A percentile compares a stretch with the other conserved stretches of the same genome.
phyloP scores from a whole-genome alignment of 2,329 filamentous ascomycete genomes.

The Ustilaginoidea virens region DNA sequence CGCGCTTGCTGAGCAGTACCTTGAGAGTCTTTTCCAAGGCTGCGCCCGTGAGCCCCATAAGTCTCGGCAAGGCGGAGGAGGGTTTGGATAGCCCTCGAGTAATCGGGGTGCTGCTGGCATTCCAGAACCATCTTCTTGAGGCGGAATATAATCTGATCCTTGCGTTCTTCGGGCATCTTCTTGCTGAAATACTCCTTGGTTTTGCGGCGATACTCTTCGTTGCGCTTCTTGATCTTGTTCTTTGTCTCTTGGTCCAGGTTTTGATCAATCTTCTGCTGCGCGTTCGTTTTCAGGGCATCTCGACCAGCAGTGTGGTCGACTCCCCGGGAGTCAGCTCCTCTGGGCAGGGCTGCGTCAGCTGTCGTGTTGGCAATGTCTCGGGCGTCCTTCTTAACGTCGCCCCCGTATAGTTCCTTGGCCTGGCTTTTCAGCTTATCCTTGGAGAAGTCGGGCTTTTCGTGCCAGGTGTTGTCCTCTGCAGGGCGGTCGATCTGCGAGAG shows the following conservation, averaged over 20 bases:
- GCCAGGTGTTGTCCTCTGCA: conserved; percentile 86
- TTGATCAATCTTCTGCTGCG: conserved; percentile 41
- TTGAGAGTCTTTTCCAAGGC: conserved; percentile 45
- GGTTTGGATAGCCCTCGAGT: conserved; percentile 80
- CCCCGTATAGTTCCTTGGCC: conserved; percentile 44
- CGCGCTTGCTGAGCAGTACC: conserved; percentile 61
- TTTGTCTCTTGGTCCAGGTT: conserved; percentile 53
- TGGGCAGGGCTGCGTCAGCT: conserved; percentile 32
- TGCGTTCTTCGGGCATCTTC: conserved; percentile 86
- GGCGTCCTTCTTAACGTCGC: conserved; percentile 39
- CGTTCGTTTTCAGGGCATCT: conserved; percentile 21
- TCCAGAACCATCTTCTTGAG: conserved; percentile 96
- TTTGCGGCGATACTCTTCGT: conserved; percentile 28
- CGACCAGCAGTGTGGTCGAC: conserved; percentile 26
- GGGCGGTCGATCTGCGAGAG: conserved; percentile 66
- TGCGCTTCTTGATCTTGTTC: conserved; percentile 27
- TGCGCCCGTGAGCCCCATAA: conserved; percentile 62
- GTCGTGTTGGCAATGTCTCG: conserved; percentile 44
- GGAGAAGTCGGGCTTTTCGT: conserved; percentile 66
- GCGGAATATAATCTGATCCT: conserved; percentile 81
- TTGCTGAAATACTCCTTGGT: conserved; percentile 62
- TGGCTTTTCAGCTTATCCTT: conserved; percentile 55
- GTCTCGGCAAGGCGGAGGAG: conserved; percentile 71
- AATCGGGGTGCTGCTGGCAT: conserved; percentile 89
- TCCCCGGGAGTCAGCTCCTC: conserved; percentile 31